phyloP scores from a whole-genome alignment of 2,329 filamentous ascomycete species.

The Trichoderma asperellum region DNA sequence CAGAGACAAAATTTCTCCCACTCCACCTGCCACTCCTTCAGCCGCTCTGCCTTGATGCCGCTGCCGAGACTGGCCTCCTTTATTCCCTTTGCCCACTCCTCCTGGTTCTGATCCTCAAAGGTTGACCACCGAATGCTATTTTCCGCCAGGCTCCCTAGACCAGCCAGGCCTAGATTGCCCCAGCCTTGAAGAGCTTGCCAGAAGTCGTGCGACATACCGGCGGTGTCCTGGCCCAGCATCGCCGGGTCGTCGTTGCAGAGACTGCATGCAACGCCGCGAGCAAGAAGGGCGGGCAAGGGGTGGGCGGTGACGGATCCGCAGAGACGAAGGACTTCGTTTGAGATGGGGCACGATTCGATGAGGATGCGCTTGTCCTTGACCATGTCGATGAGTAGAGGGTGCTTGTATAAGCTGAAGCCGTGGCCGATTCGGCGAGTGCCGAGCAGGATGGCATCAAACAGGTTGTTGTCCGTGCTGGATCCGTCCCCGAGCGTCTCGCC shows the following conservation, averaged over 20 bases:
- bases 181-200: slow-evolving; percentile 92
- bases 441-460: slow-evolving; percentile 86
- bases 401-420: slow-evolving; percentile 85
- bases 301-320: slow-evolving; percentile 77
- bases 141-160: slow-evolving; percentile 83
- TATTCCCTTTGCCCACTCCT: slow-evolving; percentile 74
- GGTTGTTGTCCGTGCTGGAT: slow-evolving; percentile 73
- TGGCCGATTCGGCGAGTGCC: slow-evolving; percentile 90
- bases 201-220: slow-evolving; percentile 88
- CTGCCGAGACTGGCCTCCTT: slow-evolving; percentile 73
- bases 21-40: slow-evolving; percentile 77
- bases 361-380: slow-evolving; percentile 87
- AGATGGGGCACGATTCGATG: slow-evolving; percentile 88
- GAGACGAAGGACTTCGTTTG: slow-evolving; percentile 83
- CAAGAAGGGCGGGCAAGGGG: slow-evolving; percentile 79
- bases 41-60: slow-evolving; percentile 69
- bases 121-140: slow-evolving; percentile 90
- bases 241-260: slow-evolving; percentile 91
- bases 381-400: slow-evolving; percentile 85
- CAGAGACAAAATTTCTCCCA: slow-evolving; percentile 93
- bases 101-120: slow-evolving; percentile 75
- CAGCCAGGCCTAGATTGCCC: slow-evolving; percentile 87
- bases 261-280: slow-evolving; percentile 80
- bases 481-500: slow-evolving; percentile 82
- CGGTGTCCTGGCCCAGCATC: slow-evolving; percentile 80